Evolutionary conservation across 225 moss, liverwort and hornwort genomes (phyloP).

Genomic region (Pseudoscleropodium purum): DNA sequence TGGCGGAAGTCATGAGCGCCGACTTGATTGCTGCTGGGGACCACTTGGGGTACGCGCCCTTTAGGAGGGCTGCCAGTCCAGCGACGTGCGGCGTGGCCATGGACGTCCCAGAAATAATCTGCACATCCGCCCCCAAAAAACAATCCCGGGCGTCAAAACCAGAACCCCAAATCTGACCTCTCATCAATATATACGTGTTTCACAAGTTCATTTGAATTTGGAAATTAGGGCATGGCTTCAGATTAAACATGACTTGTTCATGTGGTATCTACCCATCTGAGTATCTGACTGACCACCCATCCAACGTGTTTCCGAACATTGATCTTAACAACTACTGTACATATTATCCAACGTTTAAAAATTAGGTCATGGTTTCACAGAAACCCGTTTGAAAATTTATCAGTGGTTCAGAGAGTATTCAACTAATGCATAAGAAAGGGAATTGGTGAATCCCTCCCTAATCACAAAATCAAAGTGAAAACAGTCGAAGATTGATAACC

Average conservation of each 20-base stretch:
- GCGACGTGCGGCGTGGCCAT: conserved; percentile 65
- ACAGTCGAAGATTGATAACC: not conserved
- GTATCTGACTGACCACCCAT: not conserved
- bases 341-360: not conserved
- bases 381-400: not conserved
- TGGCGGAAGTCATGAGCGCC: conserved; percentile 55
- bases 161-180: not conserved
- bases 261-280: not conserved
- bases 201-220: not conserved
- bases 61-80: conserved; percentile 52
- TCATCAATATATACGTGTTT: not conserved
- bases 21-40: conserved; percentile 66
- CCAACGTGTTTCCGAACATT: not conserved
- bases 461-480: not conserved
- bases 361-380: not conserved
- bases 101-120: conserved; percentile 29
- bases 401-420: not conserved
- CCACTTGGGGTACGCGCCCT: conserved; percentile 39
- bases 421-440: not conserved
- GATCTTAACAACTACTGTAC: not conserved
- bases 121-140: too few relatives aligned
- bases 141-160: not conserved
- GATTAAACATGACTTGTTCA: not conserved
- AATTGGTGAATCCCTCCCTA: not conserved
- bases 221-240: not conserved